Base-by-base conservation (phyloP, 1,139 yeast genomes). In the Scheffersomyces titani region DNA sequence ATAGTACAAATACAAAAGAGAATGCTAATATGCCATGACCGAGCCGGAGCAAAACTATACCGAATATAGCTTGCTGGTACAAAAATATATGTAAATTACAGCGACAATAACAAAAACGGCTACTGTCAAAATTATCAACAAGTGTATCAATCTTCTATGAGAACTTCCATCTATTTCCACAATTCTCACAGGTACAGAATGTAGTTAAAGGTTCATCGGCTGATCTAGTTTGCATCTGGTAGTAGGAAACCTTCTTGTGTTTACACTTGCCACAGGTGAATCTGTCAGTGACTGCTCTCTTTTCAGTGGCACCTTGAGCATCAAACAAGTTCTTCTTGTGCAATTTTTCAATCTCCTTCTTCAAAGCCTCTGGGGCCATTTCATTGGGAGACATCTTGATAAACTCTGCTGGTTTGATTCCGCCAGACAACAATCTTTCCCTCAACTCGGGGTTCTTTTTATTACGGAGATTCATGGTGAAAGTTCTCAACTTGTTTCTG, bases 151-250 rank as follows among this genome's bases (percentile, higher is more conserved):
- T 30, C 46, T 6, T 45, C 59, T 67, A 89, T 20, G 94, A 89
- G 70, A 93, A 93, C 75, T 94, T 93, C 98, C 98, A 94, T 74
- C 98, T 85, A 71, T 94, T 92, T 63, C 98, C 98, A 80, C 99
- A 94, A 65, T 88, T 90, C 69, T 93, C 98, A 78, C 98, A 94
- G 1, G 98, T 93, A 78, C 98, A 94, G 71, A 94, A 94, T 2
- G 99, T 94, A 7, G 99, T 94, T 69, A 94, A 84, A 59, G 99
- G 99, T 75, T 94, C 99, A 85, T 94, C 99, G 24, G 99, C 99
- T 57, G 97, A 90, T 74, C 99, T 83, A 47, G 99, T 94, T 80
- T 94, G 99, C 90, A 94, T 85, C 77, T 94, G 99, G 75, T 92
- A 94, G 73, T 94, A 94, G 65, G 97, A 90, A 47, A 94, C 99